Evolutionary conservation across 1,139 yeast species (phyloP), one percentile per base, ranked within the genome.

Genomic region (Blastobotrys arbuscula): DNA sequence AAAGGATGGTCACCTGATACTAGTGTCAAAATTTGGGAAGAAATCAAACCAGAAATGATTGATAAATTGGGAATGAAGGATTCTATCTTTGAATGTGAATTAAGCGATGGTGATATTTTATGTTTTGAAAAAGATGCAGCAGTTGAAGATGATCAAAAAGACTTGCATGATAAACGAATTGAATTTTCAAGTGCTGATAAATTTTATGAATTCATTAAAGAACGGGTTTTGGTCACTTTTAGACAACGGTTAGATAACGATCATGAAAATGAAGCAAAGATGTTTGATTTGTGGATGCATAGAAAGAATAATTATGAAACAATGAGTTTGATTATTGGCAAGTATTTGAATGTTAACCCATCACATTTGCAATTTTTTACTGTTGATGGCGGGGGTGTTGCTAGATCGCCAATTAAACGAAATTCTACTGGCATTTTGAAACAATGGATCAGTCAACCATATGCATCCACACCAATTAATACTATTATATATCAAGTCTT

Each of bases 51-150:
- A 2, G 73, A 73, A 2, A 77, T 78, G 61, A 73, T 87, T 45
- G 86, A 82, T 37, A 58, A 79, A 8, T 72, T 77, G 41, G 62
- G 68, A 3, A 61, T 65, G 5, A 66, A 70, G 38, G 58, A 60
- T 44, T 71, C 84, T 0, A 78, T 84, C 55, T 79, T 76, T 54
- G 76, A 79, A 53, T 73, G 79, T 35, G 97, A 89, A 61, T 67
- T 90, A 35, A 75, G 76, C 16, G 81, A 77, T 55, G 97, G 97
- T 55, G 97, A 89, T 62, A 84, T 90, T 20, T 66, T 90, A 15
- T 73, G 85, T 26, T 76, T 84, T 46, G 83, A 83, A 50, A 63
- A 64, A 38, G 61, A 64, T 4, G 50, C 55, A 1, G 42, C 58
- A 3, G 65, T 57, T 3, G 48, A 56, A 53, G 8, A 54, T 50